Evolutionary conservation across 2,329 filamentous ascomycete species (phyloP), one percentile per base, ranked within the genome.

Genomic region (Xylariaceae sp.): DNA sequence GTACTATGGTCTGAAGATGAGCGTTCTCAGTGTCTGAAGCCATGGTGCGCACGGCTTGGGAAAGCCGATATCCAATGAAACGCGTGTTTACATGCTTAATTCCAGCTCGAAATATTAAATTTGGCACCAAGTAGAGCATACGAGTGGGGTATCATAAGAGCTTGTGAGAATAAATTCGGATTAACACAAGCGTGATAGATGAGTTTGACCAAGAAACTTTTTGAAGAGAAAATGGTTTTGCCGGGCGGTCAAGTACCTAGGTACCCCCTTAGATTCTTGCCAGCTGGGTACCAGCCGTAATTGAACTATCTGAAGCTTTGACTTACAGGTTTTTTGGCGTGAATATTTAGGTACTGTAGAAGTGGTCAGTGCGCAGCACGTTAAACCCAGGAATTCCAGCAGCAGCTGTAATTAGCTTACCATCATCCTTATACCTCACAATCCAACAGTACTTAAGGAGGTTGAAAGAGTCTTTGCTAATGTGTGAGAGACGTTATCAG

Each of bases 1-100:
- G 70, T 18, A 64, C 62, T 52, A 78, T 64, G 37, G 64, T 70
- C 57, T 73, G 68, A 23, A 71, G 67, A 19, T 70, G 67, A 50
- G 67, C 50, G 20, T 63, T 61, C 42, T 64, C 57, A 7, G 56
- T 26, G 42, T 64, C 59, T 5, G 62, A 64, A 29, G 60, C 52
- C 69, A 71, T 71, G 52, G 54, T 70, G 60, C 64, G 65, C 48
- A 61, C 44, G 57, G 47, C 52, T 62, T 50, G 62, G 29, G 43
- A 45, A 46, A 60, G 53, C 37, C 37, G 50, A 47, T 51, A 44
- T 40, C 23, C 48, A 20, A 20, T 19, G 6, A 60, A 16, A 18
- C 48, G 16, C 54, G 57, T 57, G 32, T 49, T 68, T 40, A 67
- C 65, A 64, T 69, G 48, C 62, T 60, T 57, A 9, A 49, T 29